Evolutionary conservation across 345 rosid genomes (phyloP).

Genomic region (Euphorbia peplus): DNA sequence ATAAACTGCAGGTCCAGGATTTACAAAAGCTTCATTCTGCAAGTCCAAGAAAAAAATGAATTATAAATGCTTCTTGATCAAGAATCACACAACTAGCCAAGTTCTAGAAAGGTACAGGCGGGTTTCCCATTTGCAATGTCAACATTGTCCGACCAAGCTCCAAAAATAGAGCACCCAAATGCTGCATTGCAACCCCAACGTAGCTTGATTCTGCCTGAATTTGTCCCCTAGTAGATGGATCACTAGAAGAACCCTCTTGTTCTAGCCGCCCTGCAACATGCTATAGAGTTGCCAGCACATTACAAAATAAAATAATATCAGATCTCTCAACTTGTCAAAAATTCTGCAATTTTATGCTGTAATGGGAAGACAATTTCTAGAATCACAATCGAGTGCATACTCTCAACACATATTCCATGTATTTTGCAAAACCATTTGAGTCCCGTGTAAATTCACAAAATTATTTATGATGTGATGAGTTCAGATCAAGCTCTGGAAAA

Average conservation of each 20-base stretch:
- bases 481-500: not conserved
- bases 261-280: constrained; percentile 81
- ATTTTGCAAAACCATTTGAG: not conserved
- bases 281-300: constrained; percentile 64
- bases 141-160: constrained; percentile 93
- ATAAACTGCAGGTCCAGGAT: constrained; percentile 94
- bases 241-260: constrained; percentile 64
- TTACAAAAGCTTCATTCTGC: constrained; percentile 67
- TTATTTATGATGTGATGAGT: not conserved
- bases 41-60: constrained; percentile 15
- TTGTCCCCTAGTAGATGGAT: constrained; percentile 56
- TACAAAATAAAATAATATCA: constrained; percentile 40
- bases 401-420: not conserved
- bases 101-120: constrained; percentile 52
- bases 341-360: not conserved
- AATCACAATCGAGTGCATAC: not conserved
- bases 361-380: not conserved
- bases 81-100: not conserved
- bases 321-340: constrained; percentile 25
- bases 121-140: constrained; percentile 72
- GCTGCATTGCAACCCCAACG: constrained; percentile 76
- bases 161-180: constrained; percentile 80
- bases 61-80: constrained; percentile 1
- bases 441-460: not conserved
- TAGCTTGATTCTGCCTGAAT: constrained; percentile 73